Base-by-base conservation (phyloP, 2,329 filamentous ascomycete genomes). In the Macrophomina phaseolina region DNA sequence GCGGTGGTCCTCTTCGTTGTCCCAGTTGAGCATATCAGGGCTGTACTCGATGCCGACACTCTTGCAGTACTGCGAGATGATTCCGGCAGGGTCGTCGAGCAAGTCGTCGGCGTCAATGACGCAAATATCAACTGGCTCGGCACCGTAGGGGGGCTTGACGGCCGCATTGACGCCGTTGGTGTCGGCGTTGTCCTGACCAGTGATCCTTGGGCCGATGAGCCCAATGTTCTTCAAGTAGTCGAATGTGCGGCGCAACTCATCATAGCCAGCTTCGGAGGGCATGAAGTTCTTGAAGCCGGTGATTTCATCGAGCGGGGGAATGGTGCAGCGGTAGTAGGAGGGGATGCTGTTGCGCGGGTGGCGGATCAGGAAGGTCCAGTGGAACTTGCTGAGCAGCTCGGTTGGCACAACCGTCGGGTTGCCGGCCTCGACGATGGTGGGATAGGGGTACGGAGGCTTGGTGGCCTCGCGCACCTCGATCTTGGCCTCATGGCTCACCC, bases 301-400 rank as follows among this genome's bases (percentile, higher is more conserved):
- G 69, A 92, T 81, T 55, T 90, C 83, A 75, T 91, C 89, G 66
- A 97, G 85, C 0, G 95, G 95, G 14, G 95, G 94, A 64, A 97
- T 87, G 60, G 92, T 97, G 86, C 94, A 98, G 72, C 94, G 91
- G 85, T 91, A 97, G 83, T 94, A 98, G 55, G 92, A 97, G 7
- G 95, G 95, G 70, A 98, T 94, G 73, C 92, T 91, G 76, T 89
- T 89, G 73, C 92, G 89, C n/a, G 95, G 95, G 78, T 98, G 93
- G 67, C 95, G 94, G 83, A 99, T 98, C 70, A 98, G 86, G 81
- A 99, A 98, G 28, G 94, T 92, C 82, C 94, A 98, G 80, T 97
- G 93, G 81, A 97, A 98, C 71, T 88, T 85, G 74, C 88, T 86
- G 67, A 98, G 84, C 67, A 92, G 82, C 36, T 88, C 87, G 34